Percentiles rank a stretch among this genome's conserved stretches.
phyloP scores from a whole-genome alignment of 495 filamentous ascomycete species.

The Tuber aestivum region DNA sequence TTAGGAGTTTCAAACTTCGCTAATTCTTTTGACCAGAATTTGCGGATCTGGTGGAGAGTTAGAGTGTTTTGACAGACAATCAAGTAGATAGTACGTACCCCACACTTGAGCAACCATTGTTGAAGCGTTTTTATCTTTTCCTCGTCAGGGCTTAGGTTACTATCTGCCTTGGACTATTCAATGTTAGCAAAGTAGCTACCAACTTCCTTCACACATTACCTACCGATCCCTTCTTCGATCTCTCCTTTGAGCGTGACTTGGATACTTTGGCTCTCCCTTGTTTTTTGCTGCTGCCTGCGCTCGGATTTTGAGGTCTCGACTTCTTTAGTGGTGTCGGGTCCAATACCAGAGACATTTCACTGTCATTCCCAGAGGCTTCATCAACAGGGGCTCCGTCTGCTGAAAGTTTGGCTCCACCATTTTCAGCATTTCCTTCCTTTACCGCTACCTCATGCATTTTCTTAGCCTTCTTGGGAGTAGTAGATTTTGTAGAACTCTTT shows the following conservation, averaged over 20 bases:
- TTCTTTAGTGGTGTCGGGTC: slow-evolving; percentile 43
- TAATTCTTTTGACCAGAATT: slow-evolving; percentile 82
- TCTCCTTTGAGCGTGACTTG: slow-evolving; percentile 28
- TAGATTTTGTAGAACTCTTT: slow-evolving; percentile 5
- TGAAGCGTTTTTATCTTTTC: slow-evolving; percentile 87
- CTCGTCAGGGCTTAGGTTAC: slow-evolving; percentile 60
- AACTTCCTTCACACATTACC: neutral
- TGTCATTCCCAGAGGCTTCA: slow-evolving; percentile 57
- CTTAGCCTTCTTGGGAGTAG: slow-evolving; percentile 17
- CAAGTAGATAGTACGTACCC: slow-evolving; percentile 41
- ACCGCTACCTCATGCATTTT: slow-evolving; percentile 31
- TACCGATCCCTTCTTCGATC: slow-evolving; percentile 28
- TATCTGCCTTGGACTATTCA: slow-evolving; percentile 32
- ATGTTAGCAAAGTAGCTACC: slow-evolving; percentile 12
- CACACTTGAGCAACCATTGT: slow-evolving; percentile 80
- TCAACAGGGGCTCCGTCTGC: slow-evolving; percentile 29
- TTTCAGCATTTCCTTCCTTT: slow-evolving; percentile 43
- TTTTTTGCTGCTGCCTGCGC: slow-evolving; percentile 9
- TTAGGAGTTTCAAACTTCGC: slow-evolving; percentile 65
- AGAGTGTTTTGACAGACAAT: neutral
- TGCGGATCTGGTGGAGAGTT: slow-evolving; percentile 55
- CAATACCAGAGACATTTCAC: slow-evolving; percentile 70
- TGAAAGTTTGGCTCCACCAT: slow-evolving; percentile 39
- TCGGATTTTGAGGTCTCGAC: neutral
- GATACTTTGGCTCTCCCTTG: slow-evolving; percentile 19